Percentiles rank a stretch among this genome's conserved stretches.
These are phyloP conservation scores for Teunomyces cretensis DNA, from an alignment of 805 yeast species.

Conservation along the genomic window DNA sequence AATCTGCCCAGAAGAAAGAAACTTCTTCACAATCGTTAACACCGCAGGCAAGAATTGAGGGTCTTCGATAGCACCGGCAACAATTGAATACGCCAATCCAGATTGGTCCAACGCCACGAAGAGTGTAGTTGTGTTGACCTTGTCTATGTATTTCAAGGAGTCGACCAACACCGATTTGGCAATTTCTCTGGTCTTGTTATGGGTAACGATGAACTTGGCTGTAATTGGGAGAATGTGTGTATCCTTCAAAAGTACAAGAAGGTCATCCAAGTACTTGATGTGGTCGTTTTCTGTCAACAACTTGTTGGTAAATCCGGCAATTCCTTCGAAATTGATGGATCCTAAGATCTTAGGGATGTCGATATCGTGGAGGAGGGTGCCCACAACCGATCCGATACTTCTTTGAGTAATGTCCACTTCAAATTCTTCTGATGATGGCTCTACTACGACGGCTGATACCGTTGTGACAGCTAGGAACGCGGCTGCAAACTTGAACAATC, in stretches of 20 bases:
- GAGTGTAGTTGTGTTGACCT: constrained; percentile 22
- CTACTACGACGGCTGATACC: constrained; percentile 4
- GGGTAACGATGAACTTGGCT: constrained; percentile 21
- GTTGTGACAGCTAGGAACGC: constrained; percentile 5
- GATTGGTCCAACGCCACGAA: constrained; percentile 31
- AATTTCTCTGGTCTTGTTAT: constrained; percentile 22
- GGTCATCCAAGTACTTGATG: constrained; percentile 21
- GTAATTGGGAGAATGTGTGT: constrained; percentile 24
- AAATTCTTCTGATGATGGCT: constrained; percentile 9
- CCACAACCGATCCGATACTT: constrained; percentile 8
- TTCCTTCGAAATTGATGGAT: constrained; percentile 19
- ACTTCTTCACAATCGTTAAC: constrained; percentile 17
- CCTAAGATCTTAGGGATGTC: constrained; percentile 14
- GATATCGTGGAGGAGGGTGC: constrained; percentile 15
- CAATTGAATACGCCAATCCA: constrained; percentile 26
- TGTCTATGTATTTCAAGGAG: constrained; percentile 12
- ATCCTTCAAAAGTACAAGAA: constrained; percentile 21
- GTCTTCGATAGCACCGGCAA: constrained; percentile 23
- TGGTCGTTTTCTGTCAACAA: constrained; percentile 20
- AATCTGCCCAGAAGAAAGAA: constrained; percentile 11
- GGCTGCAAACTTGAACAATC: constrained; percentile 2
- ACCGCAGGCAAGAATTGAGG: constrained; percentile 24
- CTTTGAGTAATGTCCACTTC: constrained; percentile 9
- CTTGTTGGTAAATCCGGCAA: constrained; percentile 29
- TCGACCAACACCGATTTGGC: constrained; percentile 16